Evolutionary conservation across 345 rosid genomes (phyloP).

Genomic region (Hirschfeldia incana): DNA sequence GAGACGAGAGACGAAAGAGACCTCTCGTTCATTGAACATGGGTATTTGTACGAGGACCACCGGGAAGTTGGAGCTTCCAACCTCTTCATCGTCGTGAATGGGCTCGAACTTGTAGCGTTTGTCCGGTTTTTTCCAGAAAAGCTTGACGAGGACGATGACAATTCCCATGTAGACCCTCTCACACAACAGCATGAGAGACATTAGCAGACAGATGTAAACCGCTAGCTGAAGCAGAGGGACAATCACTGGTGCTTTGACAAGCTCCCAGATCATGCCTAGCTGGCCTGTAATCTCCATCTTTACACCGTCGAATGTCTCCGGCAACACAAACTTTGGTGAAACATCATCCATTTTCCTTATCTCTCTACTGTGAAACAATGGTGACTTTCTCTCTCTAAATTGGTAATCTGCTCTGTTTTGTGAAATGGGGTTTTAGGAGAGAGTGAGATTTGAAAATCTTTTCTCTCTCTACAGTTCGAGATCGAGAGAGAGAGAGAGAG

Average conservation of each 20-base stretch:
- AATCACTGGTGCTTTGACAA: conserved; percentile 90
- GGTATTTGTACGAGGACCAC: conserved; percentile 95
- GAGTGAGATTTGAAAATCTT: conserved; percentile 3
- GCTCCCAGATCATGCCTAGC: conserved; percentile 82
- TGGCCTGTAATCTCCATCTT: conserved; percentile 72
- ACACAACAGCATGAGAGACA: conserved; percentile 89
- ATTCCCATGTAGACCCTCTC: conserved; percentile 96
- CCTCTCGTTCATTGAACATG: conserved; percentile 98
- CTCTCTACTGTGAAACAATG: conserved; percentile 27
- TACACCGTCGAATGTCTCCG: conserved; percentile 70
- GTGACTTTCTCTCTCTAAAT: neutral
- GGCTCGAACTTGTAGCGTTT: conserved; percentile 81
- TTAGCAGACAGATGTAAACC: conserved; percentile 66
- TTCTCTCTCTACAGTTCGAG: conserved; percentile 37
- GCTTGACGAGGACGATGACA: conserved; percentile 86
- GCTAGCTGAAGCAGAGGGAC: conserved; percentile 72
- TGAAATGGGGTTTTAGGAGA: conserved; percentile 15
- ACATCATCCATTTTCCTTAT: conserved; percentile 58
- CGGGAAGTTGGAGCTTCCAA: conserved; percentile 75
- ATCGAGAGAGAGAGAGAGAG: conserved; percentile 40
- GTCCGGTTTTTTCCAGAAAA: conserved; percentile 89
- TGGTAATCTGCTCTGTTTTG: neutral
- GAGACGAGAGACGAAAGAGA: neutral
- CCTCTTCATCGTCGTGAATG: conserved; percentile 76
- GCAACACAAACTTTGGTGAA: conserved; percentile 60